Base-by-base conservation (phyloP, 2,329 filamentous ascomycete genomes). In the Gaeumannomyces tritici region DNA sequence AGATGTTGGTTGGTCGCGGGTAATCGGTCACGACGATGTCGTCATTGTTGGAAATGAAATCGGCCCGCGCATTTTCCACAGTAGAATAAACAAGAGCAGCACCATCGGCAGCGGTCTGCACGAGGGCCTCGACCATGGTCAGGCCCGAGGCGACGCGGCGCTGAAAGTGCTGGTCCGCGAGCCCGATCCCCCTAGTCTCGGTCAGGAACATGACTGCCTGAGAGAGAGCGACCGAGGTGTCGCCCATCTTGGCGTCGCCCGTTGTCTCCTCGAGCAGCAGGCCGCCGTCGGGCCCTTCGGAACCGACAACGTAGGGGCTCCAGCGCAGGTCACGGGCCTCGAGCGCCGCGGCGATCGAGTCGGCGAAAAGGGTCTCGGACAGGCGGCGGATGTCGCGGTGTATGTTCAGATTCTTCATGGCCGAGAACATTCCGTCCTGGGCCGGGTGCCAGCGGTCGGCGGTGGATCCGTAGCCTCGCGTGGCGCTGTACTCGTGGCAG, bases 321-420 rank as follows among this genome's bases (percentile, higher is more conserved):
- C 59, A 61, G 59, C 59, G 59, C 27, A 61, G 51, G 51, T 51
- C 59, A 4, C 47, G 59, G 4, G 47, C 47, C 51, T 61, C 59
- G 26, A 61, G 27, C 35, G 47, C 42, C 11, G 42, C 27, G 28
- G 35, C 59, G 47, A 61, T 61, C 2, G 42, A 29, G 47, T 29
- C 42, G 26, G 59, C 59, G 51, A 61, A 61, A 18, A 61, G 42
- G 11, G 59, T 31, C 59, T 61, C 59, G 29, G 59, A 61, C 47
- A 61, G 28, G 42, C 51, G 27, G 47, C 59, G 59, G 59, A 61
- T 61, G 18, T 28, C 26, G n/a, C 35, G 59, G 47, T 55, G 51
- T 47, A 61, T 61, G 47, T 61, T 61, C 4, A 55, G 59, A 51
- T 61, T 61, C 59, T 61, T 61, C 26, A 47, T 47, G 26, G 59